Base-by-base conservation (phyloP, 1,139 yeast species). In the Candida smagusa region DNA sequence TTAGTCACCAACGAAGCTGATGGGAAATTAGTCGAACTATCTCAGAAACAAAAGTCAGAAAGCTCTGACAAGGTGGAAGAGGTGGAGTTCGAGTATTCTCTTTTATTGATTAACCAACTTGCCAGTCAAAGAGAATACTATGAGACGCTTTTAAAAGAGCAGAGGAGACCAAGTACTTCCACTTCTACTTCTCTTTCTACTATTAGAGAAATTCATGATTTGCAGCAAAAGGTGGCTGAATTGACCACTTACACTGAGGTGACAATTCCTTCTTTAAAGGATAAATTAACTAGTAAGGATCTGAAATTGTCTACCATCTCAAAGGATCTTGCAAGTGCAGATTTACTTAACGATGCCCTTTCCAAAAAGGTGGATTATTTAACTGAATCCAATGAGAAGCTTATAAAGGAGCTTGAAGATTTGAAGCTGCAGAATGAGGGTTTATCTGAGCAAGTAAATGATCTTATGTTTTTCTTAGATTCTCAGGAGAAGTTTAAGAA, bases 51-150 rank as follows among this genome's bases (percentile, higher is more conserved):
- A 33, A 43, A 44, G n/a, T 44, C 44, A 19, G 36, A 30, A 33
- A 43, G 16, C 34, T 38, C 43, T 25, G 72, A 62, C 47, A 65
- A 66, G 59, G 69, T 64, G 50, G 72, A 74, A 56, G 64, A 76
- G 63, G 59, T 84, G 37, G 88, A 87, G 7, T 65, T 84, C 44
- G 96, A 89, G 54, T 88, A 88, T 54, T 83, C 95, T 0, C 85
- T 84, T 48, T 66, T 89, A 34, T 63, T 89, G 30, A 74, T 88
- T 2, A 79, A 90, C 4, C 97, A 89, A 52, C 62, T 89, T 37
- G 95, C 89, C 36, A 83, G 94, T n/a, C 97, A 89, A 58, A 68
- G 96, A 37, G 92, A 85, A 44, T 86, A 83, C 58, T 89, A 85
- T 54, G 96, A 88, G 52, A 65, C 68, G 8, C 70, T 81, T 41